Conservation (phyloP, 495 filamentous ascomycete species). For the Chaetomium cochliodes region DNA sequence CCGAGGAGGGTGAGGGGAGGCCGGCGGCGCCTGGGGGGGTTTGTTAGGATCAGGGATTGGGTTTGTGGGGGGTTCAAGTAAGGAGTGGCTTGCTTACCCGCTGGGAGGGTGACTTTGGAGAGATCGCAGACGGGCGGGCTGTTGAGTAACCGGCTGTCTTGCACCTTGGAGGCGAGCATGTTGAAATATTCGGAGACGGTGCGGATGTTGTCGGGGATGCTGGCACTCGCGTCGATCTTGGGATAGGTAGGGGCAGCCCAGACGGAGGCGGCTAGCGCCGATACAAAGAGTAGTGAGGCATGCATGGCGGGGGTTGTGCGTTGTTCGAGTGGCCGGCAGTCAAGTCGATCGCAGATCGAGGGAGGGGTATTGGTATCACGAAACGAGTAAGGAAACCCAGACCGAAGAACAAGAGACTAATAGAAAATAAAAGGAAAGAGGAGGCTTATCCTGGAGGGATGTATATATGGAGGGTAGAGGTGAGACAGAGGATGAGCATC, state of each 20-base stretch:
- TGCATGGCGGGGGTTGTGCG: slow-evolving; percentile 39
- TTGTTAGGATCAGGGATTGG: slow-evolving; percentile 9
- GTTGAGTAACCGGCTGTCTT: slow-evolving; percentile 38
- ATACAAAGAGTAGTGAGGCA: slow-evolving; percentile 44
- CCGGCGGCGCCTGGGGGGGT: slow-evolving; percentile 38
- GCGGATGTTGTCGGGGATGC: slow-evolving; percentile 40
- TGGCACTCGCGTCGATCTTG: slow-evolving; percentile 35
- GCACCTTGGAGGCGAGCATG: slow-evolving; percentile 50
- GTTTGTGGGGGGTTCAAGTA: not conserved
- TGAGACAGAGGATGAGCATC: slow-evolving; percentile 13
- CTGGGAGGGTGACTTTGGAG: slow-evolving; percentile 46
- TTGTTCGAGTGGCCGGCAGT: not conserved
- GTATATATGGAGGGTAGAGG: slow-evolving; percentile 24
- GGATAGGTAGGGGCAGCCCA: slow-evolving; percentile 51
- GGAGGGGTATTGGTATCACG: slow-evolving; percentile 24
- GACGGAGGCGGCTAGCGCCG: slow-evolving; percentile 48
- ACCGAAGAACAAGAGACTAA: slow-evolving; percentile 31
- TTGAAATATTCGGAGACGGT: slow-evolving; percentile 56
- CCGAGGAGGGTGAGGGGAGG: slow-evolving; percentile 57
- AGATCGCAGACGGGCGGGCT: slow-evolving; percentile 52
- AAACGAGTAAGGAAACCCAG: slow-evolving; percentile 36
- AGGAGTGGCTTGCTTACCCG: slow-evolving; percentile 31
- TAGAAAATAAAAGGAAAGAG: slow-evolving; percentile 37
- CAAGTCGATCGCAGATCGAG: slow-evolving; percentile 4
- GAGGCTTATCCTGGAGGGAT: slow-evolving; percentile 23